These are phyloP conservation scores for Marasmius oreades DNA, from an alignment of 1,284 basidiomycete species.

Conservation along the genomic window DNA sequence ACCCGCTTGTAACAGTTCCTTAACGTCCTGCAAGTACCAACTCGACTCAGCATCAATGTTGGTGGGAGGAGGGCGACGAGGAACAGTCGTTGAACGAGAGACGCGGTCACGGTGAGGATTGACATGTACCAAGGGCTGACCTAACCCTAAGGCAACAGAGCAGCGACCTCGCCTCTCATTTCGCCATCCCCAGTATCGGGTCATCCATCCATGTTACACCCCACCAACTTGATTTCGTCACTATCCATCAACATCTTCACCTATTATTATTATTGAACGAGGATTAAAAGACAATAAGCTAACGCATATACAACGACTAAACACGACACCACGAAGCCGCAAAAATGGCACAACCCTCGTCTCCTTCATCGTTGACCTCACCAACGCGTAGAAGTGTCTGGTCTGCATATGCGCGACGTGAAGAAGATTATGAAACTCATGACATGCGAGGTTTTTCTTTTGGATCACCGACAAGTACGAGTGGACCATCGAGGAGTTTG, in stretches of 20 bases:
- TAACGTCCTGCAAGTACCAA: not conserved
- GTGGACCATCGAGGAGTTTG: not conserved
- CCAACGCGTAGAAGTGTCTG: not conserved
- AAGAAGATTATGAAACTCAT: not conserved
- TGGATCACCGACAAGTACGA: not conserved
- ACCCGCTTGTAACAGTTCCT: not conserved
- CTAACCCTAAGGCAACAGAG: not conserved
- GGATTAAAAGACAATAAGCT: not conserved
- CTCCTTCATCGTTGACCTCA: not conserved
- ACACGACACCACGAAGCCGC: not conserved
- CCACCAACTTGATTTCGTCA: not conserved
- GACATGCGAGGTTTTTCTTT: not conserved
- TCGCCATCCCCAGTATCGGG: not conserved
- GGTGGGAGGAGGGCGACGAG: no score
- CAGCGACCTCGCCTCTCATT: not conserved
- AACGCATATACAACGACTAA: not conserved
- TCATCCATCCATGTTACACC: not conserved
- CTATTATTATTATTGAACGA: not conserved
- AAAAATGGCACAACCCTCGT: not conserved
- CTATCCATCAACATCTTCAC: not conserved
- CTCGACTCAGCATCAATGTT: not conserved
- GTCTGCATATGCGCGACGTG: not conserved
- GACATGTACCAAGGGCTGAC: not conserved
- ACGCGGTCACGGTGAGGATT: no score
- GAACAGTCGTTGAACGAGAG: no score